Evolutionary conservation across 768 basidiomycete species (phyloP), one percentile per base, ranked within the genome.

Genomic region (Peribolospora baueri): DNA sequence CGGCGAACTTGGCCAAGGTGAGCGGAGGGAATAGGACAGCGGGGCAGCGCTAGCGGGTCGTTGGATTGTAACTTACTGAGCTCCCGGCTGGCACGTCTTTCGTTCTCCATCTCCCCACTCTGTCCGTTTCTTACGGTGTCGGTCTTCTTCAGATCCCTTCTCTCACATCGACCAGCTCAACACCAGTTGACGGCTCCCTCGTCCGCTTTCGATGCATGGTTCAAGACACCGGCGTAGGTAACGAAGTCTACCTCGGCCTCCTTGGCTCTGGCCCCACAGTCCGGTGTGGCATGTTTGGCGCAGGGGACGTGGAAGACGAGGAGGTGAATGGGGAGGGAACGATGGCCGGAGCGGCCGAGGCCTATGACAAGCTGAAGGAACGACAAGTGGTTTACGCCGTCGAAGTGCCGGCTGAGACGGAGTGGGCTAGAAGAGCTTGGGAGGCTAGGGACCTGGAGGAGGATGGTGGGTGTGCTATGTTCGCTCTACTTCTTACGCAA

Each of bases 201-300:
- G 64, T 63, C 36, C 38, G 54, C 7, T 64, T 64, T 60, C 57
- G 64, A 25, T 61, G 59, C 39, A 65, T 66, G 64, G 56, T 66
- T 3, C 64, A 65, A 53, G 65, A 66, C 54, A 63, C 65, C 0
- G 62, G 62, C 1, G 53, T 58, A 25, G 61, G 58, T 1, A 59
- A 57, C 4, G 64, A 66, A 55, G 58, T 66, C 38, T 66, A 60
- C 58, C 52, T 25, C 25, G 25, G 25, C 25, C 25, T 25, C 25
- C 25, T 58, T 13, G 52, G 54, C 7, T 10, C 38, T 7, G 14
- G 5, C 4, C 43, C 43, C 43, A 7, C 43, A 45, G 43, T 7
- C 8, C 7, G 13, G 43, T 7, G 8, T 13, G 8, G 7, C 43
- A 45, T 45, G 43, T 45, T 45, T 2, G 42, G 41, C 3, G 46